Evolutionary conservation across 352 stramenopile species (phyloP).

Genomic region (Phytophthora sojae): DNA sequence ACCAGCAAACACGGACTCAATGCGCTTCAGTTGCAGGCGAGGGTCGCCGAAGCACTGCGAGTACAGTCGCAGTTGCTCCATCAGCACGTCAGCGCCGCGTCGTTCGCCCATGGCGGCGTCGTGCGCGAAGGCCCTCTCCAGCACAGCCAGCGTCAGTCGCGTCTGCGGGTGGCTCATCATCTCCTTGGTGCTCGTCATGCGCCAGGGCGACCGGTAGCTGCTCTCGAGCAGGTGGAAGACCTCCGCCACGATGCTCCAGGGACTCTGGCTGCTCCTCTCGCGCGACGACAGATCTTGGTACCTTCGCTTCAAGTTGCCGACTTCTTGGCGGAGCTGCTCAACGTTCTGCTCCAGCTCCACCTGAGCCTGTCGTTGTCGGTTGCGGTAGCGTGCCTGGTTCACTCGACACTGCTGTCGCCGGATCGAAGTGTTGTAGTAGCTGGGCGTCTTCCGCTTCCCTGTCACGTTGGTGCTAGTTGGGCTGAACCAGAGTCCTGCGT

Average conservation of each 20-base stretch:
- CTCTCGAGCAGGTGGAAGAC: conserved; percentile 22
- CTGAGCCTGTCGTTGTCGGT: no score
- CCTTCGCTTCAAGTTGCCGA: neutral
- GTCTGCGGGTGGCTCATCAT: conserved; percentile 11
- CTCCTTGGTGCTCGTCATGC: conserved; percentile 1
- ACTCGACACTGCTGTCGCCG: neutral
- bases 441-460: neutral
- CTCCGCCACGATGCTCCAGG: conserved; percentile 18
- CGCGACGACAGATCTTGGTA: conserved; percentile 2
- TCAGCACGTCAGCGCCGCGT: neutral
- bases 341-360: conserved; percentile 15
- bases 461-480: neutral
- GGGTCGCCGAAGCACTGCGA: conserved; percentile 7
- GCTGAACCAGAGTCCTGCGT: neutral
- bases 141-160: conserved; percentile 10
- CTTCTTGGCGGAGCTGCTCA: conserved; percentile 5
- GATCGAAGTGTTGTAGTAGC: neutral
- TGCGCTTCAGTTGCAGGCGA: conserved; percentile 1
- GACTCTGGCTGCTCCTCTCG: conserved; percentile 16
- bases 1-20: neutral
- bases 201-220: conserved; percentile 19
- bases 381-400: neutral
- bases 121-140: conserved; percentile 15
- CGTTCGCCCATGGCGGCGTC: conserved; percentile 12
- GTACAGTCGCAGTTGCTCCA: conserved; percentile 13